phyloP scores from a whole-genome alignment of 352 stramenopile genomes.

The Saprolegnia diclina region DNA sequence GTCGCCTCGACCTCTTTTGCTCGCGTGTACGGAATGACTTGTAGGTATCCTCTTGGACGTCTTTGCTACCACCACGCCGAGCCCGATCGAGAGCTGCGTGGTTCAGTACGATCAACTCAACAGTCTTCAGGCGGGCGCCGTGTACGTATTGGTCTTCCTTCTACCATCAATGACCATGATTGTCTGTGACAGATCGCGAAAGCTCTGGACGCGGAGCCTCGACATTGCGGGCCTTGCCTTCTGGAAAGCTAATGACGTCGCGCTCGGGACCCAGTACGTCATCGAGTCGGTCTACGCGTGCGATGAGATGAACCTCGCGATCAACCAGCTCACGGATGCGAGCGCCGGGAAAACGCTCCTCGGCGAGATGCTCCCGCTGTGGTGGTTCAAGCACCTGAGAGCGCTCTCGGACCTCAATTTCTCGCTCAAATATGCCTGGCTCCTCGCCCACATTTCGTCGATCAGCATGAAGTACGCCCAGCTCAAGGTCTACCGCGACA shows the following conservation, averaged over 20 bases:
- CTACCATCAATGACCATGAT: too few relatives aligned
- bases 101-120: too few relatives aligned
- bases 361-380: not conserved
- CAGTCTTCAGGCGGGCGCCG: too few relatives aligned
- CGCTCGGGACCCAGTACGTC: not conserved
- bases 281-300: too few relatives aligned
- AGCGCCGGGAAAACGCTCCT: conserved; percentile 29
- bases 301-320: conserved; percentile 26
- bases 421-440: conserved; percentile 22
- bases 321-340: conserved; percentile 34
- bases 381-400: not conserved
- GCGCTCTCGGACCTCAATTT: conserved; percentile 11
- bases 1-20: too few relatives aligned
- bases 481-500: conserved; percentile 23
- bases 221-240: conserved; percentile 52
- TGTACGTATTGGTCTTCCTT: too few relatives aligned
- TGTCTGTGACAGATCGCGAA: conserved; percentile 61
- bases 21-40: too few relatives aligned
- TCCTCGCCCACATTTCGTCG: conserved; percentile 12
- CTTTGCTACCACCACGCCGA: too few relatives aligned
- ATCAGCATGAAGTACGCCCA: conserved; percentile 12
- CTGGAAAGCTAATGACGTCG: conserved; percentile 35
- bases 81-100: too few relatives aligned
- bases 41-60: too few relatives aligned
- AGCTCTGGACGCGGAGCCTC: conserved; percentile 58